Evolutionary conservation across 2,329 filamentous ascomycete species (phyloP).

Genomic region (Pseudocercospora fuligena): DNA sequence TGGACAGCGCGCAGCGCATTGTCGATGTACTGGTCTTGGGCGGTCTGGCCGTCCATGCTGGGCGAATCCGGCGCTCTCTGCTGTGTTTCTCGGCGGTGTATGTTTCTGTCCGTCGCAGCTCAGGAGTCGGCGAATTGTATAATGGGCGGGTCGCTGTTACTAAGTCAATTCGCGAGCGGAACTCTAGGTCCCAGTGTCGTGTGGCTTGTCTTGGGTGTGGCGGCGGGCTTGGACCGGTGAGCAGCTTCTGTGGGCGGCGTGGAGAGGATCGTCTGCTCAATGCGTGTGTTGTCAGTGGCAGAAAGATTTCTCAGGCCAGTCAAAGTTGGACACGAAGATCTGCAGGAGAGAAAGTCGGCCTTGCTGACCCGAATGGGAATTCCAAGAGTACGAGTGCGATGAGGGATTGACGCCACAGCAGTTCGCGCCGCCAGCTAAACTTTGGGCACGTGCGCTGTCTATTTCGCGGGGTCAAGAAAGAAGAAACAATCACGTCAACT

Average conservation of each 20-base stretch:
- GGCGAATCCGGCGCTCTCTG: slow-evolving; percentile 14
- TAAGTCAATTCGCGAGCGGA: slow-evolving; percentile 1
- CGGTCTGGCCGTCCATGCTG: slow-evolving; percentile 39
- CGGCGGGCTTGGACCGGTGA: neutral
- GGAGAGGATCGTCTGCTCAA: neutral
- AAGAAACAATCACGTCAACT: neutral
- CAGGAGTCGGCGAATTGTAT: slow-evolving; percentile 14
- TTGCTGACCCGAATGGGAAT: slow-evolving; percentile 1
- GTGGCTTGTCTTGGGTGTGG: neutral
- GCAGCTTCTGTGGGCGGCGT: neutral
- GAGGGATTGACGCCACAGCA: neutral
- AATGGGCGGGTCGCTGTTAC: slow-evolving; percentile 12
- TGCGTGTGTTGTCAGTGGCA: slow-evolving; percentile 1
- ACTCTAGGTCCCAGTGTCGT: neutral
- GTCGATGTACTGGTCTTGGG: slow-evolving; percentile 65
- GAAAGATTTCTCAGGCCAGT: neutral
- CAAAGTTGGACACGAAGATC: neutral
- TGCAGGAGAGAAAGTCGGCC: slow-evolving; percentile 2
- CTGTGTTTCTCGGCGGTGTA: neutral
- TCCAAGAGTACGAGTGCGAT: neutral
- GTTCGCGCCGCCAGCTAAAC: neutral
- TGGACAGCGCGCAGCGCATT: slow-evolving; percentile 90
- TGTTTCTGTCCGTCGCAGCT: slow-evolving; percentile 1
- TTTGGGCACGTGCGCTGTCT: neutral
- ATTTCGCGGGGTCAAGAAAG: neutral